These are phyloP conservation scores for Gnomoniopsis sp. DNA, from an alignment of 2,329 filamentous ascomycete genomes.

Conservation along the genomic window DNA sequence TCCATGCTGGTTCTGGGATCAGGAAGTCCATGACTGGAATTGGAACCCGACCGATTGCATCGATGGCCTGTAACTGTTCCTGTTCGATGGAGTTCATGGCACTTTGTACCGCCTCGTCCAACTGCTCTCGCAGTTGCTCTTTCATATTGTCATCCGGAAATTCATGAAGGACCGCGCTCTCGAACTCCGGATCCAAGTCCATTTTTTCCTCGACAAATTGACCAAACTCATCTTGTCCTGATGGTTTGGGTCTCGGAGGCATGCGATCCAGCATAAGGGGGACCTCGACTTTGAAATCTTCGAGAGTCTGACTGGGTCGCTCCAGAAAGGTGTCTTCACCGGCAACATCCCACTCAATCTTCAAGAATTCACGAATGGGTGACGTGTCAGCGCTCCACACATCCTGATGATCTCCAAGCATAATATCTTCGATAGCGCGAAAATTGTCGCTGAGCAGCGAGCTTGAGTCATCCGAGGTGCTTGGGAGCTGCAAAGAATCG, in stretches of 20 bases:
- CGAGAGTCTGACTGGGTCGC: background rate
- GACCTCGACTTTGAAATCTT: slow-evolving; percentile 22
- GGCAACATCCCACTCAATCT: background rate
- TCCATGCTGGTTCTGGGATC: slow-evolving; percentile 24
- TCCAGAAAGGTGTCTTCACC: slow-evolving; percentile 15
- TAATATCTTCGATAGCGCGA: slow-evolving; percentile 19
- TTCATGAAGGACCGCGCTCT: background rate
- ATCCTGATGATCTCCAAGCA: slow-evolving; percentile 21
- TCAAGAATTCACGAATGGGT: slow-evolving; percentile 12
- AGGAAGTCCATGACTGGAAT: slow-evolving; percentile 29
- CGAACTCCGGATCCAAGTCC: slow-evolving; percentile 3
- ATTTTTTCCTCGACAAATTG: slow-evolving; percentile 18
- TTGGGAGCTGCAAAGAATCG: slow-evolving; percentile 20
- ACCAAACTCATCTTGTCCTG: slow-evolving; percentile 4
- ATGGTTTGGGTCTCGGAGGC: background rate
- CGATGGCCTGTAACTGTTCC: slow-evolving; percentile 26
- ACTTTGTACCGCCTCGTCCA: slow-evolving; percentile 17
- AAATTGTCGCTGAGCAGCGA: slow-evolving; percentile 22
- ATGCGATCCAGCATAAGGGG: slow-evolving; percentile 20
- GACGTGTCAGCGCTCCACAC: slow-evolving; percentile 21
- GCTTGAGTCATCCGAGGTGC: slow-evolving; percentile 21
- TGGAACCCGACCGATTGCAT: slow-evolving; percentile 23
- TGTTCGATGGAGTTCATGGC: slow-evolving; percentile 25
- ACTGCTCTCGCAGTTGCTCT: slow-evolving; percentile 8
- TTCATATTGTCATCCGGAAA: slow-evolving; percentile 2